A percentile compares a stretch with the other conserved stretches of the same genome.
These are phyloP conservation scores for Zanthoxylum bungeanum DNA, from an alignment of 345 rosid genomes.

Conservation along the genomic window DNA sequence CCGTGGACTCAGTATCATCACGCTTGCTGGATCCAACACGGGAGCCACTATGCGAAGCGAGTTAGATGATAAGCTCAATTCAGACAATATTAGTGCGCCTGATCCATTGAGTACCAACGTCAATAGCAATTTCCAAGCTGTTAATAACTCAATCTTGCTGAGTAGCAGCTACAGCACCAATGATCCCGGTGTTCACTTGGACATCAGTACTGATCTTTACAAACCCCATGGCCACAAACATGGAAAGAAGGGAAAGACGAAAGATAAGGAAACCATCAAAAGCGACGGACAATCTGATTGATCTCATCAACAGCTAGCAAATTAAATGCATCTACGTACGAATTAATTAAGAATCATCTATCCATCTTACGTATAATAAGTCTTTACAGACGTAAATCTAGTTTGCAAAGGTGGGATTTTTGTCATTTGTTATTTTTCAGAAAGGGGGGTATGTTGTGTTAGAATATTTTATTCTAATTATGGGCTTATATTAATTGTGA, in stretches of 20 bases:
- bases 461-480: no score
- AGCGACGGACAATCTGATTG: conserved; percentile 23
- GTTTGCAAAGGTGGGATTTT: no score
- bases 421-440: no score
- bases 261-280: conserved; percentile 23
- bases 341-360: no score
- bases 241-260: conserved; percentile 24
- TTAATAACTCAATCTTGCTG: conserved; percentile 87
- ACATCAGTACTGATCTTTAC: conserved; percentile 45
- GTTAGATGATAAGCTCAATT: conserved; percentile 38
- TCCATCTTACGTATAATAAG: no score
- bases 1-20: conserved; percentile 47
- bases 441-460: no score
- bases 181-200: conserved; percentile 91
- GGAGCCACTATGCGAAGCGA: conserved; percentile 76
- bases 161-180: conserved; percentile 58
- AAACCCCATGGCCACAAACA: conserved; percentile 14
- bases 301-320: background rate
- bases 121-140: conserved; percentile 88
- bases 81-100: conserved; percentile 21
- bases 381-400: no score
- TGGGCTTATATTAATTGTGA: no score
- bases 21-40: conserved; percentile 71
- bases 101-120: conserved; percentile 57
- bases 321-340: no score